phyloP scores from a whole-genome alignment of 2,329 filamentous ascomycete species.

The Aureobasidium namibiae region DNA sequence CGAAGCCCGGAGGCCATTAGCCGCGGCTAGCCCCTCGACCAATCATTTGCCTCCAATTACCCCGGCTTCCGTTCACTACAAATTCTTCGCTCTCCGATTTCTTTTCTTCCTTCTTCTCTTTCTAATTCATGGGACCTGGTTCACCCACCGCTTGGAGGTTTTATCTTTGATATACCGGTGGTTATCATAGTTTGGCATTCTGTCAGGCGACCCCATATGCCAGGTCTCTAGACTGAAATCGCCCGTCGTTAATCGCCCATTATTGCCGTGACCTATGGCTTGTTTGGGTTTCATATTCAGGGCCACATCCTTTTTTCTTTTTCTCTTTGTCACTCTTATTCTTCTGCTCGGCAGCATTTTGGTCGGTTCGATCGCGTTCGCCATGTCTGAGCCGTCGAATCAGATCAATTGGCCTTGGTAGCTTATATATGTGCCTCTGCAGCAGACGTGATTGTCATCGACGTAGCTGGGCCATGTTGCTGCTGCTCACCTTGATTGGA shows the following conservation, averaged over 20 bases:
- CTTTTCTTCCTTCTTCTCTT: constrained; percentile 17
- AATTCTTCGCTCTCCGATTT: constrained; percentile 2
- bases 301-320: constrained; percentile 31
- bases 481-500: no score
- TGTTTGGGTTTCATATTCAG: constrained; percentile 47
- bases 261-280: constrained; percentile 29
- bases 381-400: neutral
- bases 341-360: neutral
- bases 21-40: neutral
- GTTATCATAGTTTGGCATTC: constrained; percentile 23
- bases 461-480: no score
- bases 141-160: constrained; percentile 27
- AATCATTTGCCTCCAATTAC: no score
- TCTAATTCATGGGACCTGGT: constrained; percentile 21
- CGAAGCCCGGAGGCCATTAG: neutral
- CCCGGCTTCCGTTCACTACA: neutral
- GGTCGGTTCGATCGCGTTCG: neutral
- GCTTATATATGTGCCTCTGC: no score
- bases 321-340: neutral
- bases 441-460: no score
- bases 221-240: constrained; percentile 37
- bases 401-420: no score
- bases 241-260: constrained; percentile 48
- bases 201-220: constrained; percentile 11
- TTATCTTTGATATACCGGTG: constrained; percentile 18